Evolutionary conservation across 1,284 basidiomycete species (phyloP), one percentile per base, ranked within the genome.

Genomic region (Ganoderma resinaceum): DNA sequence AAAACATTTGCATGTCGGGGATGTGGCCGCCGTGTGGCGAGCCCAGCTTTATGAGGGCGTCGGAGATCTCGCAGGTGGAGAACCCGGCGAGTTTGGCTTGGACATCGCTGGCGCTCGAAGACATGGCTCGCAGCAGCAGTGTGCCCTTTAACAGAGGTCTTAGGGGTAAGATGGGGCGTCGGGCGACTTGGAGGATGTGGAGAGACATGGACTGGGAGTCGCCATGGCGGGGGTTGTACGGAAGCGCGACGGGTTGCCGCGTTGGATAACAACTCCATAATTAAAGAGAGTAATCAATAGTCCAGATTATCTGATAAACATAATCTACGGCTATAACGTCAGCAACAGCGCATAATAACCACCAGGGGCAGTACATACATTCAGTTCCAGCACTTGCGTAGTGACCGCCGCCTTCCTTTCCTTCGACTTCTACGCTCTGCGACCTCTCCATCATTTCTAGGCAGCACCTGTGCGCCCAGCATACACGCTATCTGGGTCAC

Each of bases 41-140:
- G 16, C 91, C 90, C 42, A 98, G 89, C 79, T 95, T 97, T 76
- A 97, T 84, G 76, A 98, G 87, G 1, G 95, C 95, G 79, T 98
- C 97, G 1, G 96, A 96, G 23, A 98, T 85, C 84, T 98, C 92
- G 81, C 93, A 94, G 46, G 92, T 86, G 8, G 93, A 90, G 76
- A 87, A 89, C 12, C 76, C 75, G 40, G 80, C 74, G 31, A 89
- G 82, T 40, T 80, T 80, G 26, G 74, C 58, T 0, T 76, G 74
- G 63, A 76, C 75, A 4, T 69, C 63, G 42, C 62, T 61, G 38
- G 62, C 55, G 16, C 66, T 62, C 33, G 71, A 64, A 12, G 74
- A 73, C 75, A 76, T 75, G 12, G 69, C 53, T 66, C 71, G 74
- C 2, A 72, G 26, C 16, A 31, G 37, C 7, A 16, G 35, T 12